A percentile compares a stretch with the other conserved stretches of the same genome.
Evolutionary conservation across 1,284 basidiomycete genomes (phyloP).

Genomic region (Bondarzewia mesenterica): DNA sequence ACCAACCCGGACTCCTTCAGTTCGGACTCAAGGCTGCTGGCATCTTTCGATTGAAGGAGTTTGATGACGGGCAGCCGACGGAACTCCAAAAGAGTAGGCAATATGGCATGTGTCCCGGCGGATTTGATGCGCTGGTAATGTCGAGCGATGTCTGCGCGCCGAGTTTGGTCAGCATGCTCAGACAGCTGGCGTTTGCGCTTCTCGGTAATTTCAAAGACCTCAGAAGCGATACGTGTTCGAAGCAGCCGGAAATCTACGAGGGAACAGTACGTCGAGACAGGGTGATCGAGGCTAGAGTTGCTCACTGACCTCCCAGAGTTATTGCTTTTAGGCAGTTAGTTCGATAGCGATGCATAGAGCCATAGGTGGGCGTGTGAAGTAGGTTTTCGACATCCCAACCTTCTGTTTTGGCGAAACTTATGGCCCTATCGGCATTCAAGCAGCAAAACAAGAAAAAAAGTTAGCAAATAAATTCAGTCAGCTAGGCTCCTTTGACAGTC

Average conservation of each 20-base stretch:
- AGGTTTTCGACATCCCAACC: slow-evolving; percentile 34
- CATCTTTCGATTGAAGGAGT: slow-evolving; percentile 22
- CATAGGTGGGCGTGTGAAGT: slow-evolving; percentile 26
- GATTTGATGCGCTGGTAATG: slow-evolving; percentile 27
- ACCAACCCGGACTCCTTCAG: slow-evolving; percentile 7
- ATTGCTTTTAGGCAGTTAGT: slow-evolving; percentile 22
- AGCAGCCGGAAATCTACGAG: slow-evolving; percentile 21
- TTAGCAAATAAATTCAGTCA: no score
- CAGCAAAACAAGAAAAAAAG: no score
- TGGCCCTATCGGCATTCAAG: no score
- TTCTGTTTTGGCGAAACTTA: slow-evolving; percentile 9
- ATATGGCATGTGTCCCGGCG: slow-evolving; percentile 8
- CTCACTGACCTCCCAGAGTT: slow-evolving; percentile 21
- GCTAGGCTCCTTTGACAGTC: no score
- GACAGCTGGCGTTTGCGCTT: slow-evolving; percentile 18
- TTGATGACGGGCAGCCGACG: slow-evolving; percentile 33
- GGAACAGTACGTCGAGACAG: not conserved
- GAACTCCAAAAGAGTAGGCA: slow-evolving; percentile 39
- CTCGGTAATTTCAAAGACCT: slow-evolving; percentile 22
- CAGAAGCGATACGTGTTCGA: slow-evolving; percentile 20
- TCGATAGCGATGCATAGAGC: slow-evolving; percentile 25
- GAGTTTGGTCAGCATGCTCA: slow-evolving; percentile 17
- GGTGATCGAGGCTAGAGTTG: not conserved
- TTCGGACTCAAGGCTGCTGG: slow-evolving; percentile 3
- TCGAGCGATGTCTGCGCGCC: slow-evolving; percentile 20